A percentile compares a stretch with the other conserved stretches of the same genome.
Evolutionary conservation across 352 stramenopile species (phyloP).

Genomic region (Globisporangium emineosum): DNA sequence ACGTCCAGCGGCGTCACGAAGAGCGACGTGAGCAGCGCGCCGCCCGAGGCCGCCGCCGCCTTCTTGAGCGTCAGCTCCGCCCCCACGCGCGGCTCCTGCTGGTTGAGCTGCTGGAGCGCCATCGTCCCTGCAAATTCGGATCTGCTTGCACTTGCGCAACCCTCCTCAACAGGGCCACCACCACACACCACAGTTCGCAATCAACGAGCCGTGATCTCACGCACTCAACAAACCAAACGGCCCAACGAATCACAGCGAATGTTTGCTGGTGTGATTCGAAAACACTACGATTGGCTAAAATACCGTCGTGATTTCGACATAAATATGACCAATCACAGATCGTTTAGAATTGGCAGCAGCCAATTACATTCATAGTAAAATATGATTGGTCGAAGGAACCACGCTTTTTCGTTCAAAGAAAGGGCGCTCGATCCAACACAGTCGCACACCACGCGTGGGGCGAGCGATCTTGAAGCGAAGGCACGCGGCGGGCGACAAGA

Average conservation of each 20-base stretch:
- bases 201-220: background rate
- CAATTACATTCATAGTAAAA: background rate
- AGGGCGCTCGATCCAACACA: background rate
- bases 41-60: constrained; percentile 57
- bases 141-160: constrained; percentile 3
- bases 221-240: constrained; percentile 1
- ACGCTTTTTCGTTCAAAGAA: background rate
- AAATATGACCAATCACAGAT: background rate
- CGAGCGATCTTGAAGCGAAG: constrained; percentile 9
- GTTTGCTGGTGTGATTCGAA: background rate
- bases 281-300: background rate
- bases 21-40: constrained; percentile 75
- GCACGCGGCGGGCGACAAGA: background rate
- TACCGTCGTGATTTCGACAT: background rate
- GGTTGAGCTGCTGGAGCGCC: background rate
- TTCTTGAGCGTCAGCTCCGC: constrained; percentile 60
- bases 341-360: background rate
- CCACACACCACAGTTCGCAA: background rate
- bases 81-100: background rate
- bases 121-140: constrained; percentile 11
- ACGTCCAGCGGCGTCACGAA: constrained; percentile 85
- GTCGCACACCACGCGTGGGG: background rate
- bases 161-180: background rate
- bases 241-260: constrained; percentile 1
- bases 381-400: background rate